Conservation (phyloP, 2,329 filamentous ascomycete genomes). For the Diaporthe eres region DNA sequence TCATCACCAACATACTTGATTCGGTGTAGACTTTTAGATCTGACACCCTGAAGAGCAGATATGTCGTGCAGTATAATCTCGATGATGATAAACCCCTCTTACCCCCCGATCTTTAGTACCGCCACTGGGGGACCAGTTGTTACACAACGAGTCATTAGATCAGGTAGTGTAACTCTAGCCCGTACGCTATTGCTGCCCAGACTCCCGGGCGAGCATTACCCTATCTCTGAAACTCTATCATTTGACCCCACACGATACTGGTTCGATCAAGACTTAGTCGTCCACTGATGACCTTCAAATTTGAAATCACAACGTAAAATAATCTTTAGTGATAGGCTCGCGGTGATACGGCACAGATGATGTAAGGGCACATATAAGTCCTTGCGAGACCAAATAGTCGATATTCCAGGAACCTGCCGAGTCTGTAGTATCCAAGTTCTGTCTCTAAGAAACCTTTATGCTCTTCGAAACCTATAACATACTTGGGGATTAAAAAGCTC, state of each 20-base stretch:
- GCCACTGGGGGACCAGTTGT: background rate
- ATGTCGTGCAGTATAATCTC: background rate
- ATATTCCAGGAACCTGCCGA: background rate
- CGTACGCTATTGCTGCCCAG: background rate
- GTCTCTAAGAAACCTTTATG: too few species aligned
- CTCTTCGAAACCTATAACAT: background rate
- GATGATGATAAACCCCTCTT: background rate
- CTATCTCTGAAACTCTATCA: constrained; percentile 16
- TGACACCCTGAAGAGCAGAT: background rate
- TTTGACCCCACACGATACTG: background rate
- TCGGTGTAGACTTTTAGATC: background rate
- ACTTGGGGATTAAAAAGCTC: background rate
- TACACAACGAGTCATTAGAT: constrained; percentile 7
- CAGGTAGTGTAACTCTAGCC: background rate
- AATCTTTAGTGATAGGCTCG: background rate
- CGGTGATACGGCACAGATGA: background rate
- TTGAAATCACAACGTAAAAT: background rate
- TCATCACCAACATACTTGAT: background rate
- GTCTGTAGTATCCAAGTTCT: background rate
- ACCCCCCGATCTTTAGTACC: background rate
- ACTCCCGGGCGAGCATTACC: constrained; percentile 1
- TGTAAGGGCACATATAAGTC: background rate
- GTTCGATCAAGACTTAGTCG: background rate
- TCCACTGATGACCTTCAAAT: background rate
- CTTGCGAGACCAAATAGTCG: background rate